These are phyloP conservation scores for Allium cepa DNA, from an alignment of 106 monocot genomes.

Conservation along the genomic window DNA sequence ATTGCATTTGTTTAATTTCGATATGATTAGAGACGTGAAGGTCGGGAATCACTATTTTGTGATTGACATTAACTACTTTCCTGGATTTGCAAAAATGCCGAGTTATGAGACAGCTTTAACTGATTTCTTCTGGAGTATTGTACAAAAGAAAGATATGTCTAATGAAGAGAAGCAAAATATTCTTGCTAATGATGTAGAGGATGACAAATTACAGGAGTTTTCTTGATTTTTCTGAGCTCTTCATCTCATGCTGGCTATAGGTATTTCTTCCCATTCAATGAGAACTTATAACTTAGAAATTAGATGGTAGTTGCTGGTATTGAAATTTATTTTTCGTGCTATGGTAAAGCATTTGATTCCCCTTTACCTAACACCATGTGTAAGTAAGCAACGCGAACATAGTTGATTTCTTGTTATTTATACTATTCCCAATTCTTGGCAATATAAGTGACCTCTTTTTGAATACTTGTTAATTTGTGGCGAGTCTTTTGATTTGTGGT, in stretches of 20 bases:
- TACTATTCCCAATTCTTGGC: no score
- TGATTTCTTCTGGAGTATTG: constrained; percentile 44
- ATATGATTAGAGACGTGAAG: constrained; percentile 55
- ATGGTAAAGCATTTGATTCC: no score
- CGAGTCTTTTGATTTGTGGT: no score
- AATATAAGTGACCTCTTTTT: no score
- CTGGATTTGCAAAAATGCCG: constrained; percentile 71
- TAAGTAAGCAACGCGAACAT: no score
- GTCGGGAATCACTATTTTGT: constrained; percentile 45
- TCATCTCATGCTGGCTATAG: constrained; percentile 3
- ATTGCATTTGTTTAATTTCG: constrained; percentile 66
- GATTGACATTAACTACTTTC: constrained; percentile 72
- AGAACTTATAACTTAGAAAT: neutral
- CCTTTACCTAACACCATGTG: no score
- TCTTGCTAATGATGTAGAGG: neutral
- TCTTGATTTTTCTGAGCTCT: neutral
- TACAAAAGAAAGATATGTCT: constrained; percentile 6
- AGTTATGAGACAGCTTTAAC: constrained; percentile 39
- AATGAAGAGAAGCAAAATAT: neutral
- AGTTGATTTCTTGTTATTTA: no score
- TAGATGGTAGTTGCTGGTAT: no score
- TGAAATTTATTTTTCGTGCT: no score
- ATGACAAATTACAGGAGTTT: neutral
- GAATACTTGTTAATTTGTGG: no score
- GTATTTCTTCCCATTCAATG: constrained; percentile 1